Evolutionary conservation across 1,284 basidiomycete genomes (phyloP).

Genomic region (Microbotryum saponariae): DNA sequence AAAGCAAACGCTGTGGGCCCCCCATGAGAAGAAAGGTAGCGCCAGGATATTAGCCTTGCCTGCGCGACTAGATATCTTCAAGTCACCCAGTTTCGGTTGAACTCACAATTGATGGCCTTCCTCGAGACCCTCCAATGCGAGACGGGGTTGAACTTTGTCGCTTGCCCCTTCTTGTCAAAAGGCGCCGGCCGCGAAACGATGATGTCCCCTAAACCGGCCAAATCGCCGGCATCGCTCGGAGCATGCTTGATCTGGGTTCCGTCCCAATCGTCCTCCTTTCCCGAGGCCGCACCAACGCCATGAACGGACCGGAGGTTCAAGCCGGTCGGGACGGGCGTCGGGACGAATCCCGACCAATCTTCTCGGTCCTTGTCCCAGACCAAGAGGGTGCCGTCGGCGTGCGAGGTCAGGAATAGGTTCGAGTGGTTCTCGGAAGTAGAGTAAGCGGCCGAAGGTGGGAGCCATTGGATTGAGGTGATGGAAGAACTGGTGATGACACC

Average conservation of each 20-base stretch:
- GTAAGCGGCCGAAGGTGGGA: constrained; percentile 59
- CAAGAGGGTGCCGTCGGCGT: constrained; percentile 79
- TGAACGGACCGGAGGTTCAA: constrained; percentile 4
- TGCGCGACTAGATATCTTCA: constrained; percentile 7
- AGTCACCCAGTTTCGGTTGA: constrained; percentile 1
- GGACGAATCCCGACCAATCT: constrained; percentile 45
- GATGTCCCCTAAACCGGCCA: constrained; percentile 51
- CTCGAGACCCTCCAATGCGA: constrained; percentile 53
- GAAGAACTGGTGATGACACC: constrained; percentile 70
- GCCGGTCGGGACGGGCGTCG: background rate
- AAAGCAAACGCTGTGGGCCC: constrained; percentile 65
- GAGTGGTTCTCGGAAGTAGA: constrained; percentile 4
- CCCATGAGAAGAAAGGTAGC: too few species aligned
- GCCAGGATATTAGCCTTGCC: background rate
- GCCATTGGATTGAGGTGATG: constrained; percentile 79
- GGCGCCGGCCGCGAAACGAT: constrained; percentile 61
- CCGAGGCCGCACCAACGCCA: background rate
- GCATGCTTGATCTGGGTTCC: background rate
- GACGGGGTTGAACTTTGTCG: constrained; percentile 63
- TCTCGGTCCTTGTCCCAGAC: constrained; percentile 84
- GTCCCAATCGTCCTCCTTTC: constrained; percentile 14
- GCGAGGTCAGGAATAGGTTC: constrained; percentile 77
- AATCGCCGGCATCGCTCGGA: background rate
- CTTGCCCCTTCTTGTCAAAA: constrained; percentile 52
- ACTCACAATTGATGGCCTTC: constrained; percentile 63